phyloP scores from a whole-genome alignment of 169 alveolate genomes.

The Eimeria sp. region DNA sequence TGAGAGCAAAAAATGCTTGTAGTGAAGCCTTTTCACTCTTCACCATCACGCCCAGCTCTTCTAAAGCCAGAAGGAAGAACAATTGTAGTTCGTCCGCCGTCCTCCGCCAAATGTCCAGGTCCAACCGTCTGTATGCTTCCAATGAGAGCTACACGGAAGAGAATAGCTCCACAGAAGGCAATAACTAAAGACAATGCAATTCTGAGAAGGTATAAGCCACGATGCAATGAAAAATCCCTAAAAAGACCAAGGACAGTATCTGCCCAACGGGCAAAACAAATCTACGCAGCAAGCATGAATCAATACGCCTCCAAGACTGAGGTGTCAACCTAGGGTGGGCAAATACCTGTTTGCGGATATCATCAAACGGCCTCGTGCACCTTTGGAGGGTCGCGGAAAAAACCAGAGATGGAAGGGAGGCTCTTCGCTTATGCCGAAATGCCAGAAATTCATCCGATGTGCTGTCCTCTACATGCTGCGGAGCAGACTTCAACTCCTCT shows the following conservation, averaged over 20 bases:
- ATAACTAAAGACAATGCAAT: not conserved
- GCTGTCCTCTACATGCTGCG: not conserved
- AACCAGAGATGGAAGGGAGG: conserved; percentile 79
- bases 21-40: conserved; percentile 54
- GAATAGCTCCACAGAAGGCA: conserved; percentile 31
- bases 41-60: conserved; percentile 75
- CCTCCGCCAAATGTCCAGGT: conserved; percentile 80
- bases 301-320: not conserved
- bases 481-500: conserved; percentile 8
- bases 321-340: not conserved
- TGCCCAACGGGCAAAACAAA: not conserved
- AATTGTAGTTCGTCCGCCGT: conserved; percentile 76
- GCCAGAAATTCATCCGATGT: not conserved
- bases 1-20: conserved; percentile 64
- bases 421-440: conserved; percentile 3
- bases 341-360: conserved; percentile 69
- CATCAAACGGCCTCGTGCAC: conserved; percentile 73
- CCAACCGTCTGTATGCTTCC: conserved; percentile 78
- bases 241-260: not conserved
- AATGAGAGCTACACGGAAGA: conserved; percentile 56
- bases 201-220: not conserved
- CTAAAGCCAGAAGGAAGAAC: conserved; percentile 76
- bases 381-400: conserved; percentile 81
- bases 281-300: not conserved
- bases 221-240: not conserved